phyloP scores from a whole-genome alignment of 2,329 filamentous ascomycete genomes.

The Alternaria novae-zelandiae region DNA sequence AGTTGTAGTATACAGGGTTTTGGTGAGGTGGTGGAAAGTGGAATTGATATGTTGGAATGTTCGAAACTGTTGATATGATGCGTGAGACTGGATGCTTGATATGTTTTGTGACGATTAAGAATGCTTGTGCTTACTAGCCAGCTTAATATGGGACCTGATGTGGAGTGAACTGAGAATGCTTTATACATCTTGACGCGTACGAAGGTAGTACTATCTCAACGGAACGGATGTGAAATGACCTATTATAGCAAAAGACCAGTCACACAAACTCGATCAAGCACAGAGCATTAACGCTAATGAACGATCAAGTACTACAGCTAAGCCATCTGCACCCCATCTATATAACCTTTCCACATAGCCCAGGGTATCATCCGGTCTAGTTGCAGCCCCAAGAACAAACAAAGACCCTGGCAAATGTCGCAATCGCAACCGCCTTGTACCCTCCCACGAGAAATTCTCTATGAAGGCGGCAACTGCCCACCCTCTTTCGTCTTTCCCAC shows the following conservation, averaged over 20 bases:
- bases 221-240: background rate
- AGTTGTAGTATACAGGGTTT: background rate
- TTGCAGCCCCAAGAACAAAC: background rate
- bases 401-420: background rate
- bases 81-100: background rate
- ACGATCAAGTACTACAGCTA: background rate
- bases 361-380: background rate
- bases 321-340: background rate
- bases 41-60: conserved; percentile 3
- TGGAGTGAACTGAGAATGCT: background rate
- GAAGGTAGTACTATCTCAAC: background rate
- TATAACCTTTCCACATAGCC: background rate
- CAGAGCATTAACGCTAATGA: background rate
- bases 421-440: background rate
- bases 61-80: background rate
- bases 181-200: fast-evolving
- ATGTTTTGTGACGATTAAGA: background rate
- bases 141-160: too few species aligned
- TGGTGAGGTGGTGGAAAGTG: background rate
- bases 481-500: conserved; percentile 30
- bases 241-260: background rate
- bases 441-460: background rate
- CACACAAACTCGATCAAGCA: background rate
- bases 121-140: too few species aligned
- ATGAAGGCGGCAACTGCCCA: conserved; percentile 34